Evolutionary conservation across 352 stramenopile species (phyloP).

Genomic region (Pythium oligandrum): DNA sequence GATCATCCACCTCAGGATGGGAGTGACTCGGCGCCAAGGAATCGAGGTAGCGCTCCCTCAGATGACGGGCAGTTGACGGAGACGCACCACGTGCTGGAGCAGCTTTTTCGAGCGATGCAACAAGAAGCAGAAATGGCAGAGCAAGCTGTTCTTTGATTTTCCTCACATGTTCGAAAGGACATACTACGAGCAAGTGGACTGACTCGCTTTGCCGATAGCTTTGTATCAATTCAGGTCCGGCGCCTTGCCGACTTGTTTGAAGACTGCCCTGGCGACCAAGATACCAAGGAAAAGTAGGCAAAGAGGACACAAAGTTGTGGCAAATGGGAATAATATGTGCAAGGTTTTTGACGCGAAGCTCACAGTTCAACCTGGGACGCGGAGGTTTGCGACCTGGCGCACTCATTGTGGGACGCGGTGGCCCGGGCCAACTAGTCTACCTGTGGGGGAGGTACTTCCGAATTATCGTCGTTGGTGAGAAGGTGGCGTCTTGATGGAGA

Average conservation of each 20-base stretch:
- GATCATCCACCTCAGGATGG: not conserved
- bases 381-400: too few species aligned
- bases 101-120: not conserved
- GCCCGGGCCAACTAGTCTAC: too few species aligned
- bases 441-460: too few species aligned
- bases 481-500: too few species aligned
- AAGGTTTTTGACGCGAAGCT: too few species aligned
- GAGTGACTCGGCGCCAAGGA: not conserved
- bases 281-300: not conserved
- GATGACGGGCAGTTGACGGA: not conserved
- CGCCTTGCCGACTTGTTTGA: not conserved
- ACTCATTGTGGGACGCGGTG: too few species aligned
- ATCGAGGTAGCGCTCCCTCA: not conserved
- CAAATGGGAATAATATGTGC: too few species aligned
- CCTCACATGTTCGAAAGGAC: not conserved
- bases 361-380: too few species aligned
- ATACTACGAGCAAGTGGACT: not conserved
- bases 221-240: not conserved
- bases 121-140: not conserved
- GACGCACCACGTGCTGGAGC: not conserved
- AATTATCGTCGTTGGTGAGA: too few species aligned
- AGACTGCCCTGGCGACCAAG: not conserved
- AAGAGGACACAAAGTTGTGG: not conserved
- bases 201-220: not conserved
- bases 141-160: not conserved